Percentiles rank a stretch among this genome's conserved stretches.
phyloP scores from a whole-genome alignment of 805 yeast genomes.

The Sugiyamaella mastotermitis region DNA sequence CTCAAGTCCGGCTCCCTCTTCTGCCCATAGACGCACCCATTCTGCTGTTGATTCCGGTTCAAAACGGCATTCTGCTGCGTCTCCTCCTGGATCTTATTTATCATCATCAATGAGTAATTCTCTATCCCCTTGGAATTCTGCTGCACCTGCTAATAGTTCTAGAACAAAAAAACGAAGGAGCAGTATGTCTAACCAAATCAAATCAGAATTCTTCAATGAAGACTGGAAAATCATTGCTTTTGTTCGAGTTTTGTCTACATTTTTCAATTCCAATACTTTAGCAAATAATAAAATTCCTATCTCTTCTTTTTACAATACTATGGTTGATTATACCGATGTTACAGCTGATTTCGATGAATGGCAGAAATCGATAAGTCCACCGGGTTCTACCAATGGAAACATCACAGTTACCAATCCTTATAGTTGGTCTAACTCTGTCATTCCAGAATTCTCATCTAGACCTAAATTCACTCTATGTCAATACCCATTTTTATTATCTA shows the following conservation, averaged over 20 bases:
- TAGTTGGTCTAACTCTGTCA: conserved; percentile 9
- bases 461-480: conserved; percentile 61
- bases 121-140: conserved; percentile 3
- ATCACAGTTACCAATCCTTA: neutral
- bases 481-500: conserved; percentile 72
- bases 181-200: conserved; percentile 14
- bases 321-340: conserved; percentile 74
- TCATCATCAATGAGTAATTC: neutral
- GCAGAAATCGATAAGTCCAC: conserved; percentile 37
- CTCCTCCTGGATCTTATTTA: neutral
- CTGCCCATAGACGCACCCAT: neutral
- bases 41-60: neutral
- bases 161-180: conserved; percentile 13
- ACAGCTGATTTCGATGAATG: conserved; percentile 79
- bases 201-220: conserved; percentile 56
- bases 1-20: neutral
- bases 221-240: conserved; percentile 81
- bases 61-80: neutral
- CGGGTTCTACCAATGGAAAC: neutral
- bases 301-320: conserved; percentile 63
- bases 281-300: conserved; percentile 30
- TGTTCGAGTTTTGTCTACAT: conserved; percentile 48
- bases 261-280: conserved; percentile 46
- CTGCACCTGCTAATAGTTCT: neutral
- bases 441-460: neutral